These are phyloP conservation scores for Murraya paniculata DNA, from an alignment of 345 rosid genomes.

Conservation along the genomic window DNA sequence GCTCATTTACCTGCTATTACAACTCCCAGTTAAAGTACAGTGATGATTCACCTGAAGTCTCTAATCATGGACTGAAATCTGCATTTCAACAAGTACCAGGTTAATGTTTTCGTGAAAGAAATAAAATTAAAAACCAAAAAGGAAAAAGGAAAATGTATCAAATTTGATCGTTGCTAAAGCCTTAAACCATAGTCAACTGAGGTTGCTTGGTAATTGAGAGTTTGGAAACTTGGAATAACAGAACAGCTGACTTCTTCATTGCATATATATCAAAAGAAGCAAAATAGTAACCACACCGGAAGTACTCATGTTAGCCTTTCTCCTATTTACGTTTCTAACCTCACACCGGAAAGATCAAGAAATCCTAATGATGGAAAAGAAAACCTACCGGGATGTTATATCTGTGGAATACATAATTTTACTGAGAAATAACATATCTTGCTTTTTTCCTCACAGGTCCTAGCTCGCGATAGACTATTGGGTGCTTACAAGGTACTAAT, in stretches of 20 bases:
- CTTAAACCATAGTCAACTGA: neutral
- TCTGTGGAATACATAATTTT: neutral
- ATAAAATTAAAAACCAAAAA: neutral
- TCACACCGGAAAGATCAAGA: neutral
- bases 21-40: slow-evolving; percentile 3
- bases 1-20: neutral
- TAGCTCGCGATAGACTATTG: slow-evolving; percentile 89
- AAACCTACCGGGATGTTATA: neutral
- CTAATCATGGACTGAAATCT: neutral
- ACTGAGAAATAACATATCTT: slow-evolving; percentile 4
- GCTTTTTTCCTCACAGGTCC: slow-evolving; percentile 46
- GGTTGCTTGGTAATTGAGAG: neutral
- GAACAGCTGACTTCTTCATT: neutral
- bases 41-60: neutral
- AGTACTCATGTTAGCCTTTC: neutral
- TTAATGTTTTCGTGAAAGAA: neutral
- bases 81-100: slow-evolving; percentile 1
- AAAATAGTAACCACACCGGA: neutral
- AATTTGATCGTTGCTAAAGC: neutral
- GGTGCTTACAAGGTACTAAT: slow-evolving; percentile 85
- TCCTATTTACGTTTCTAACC: neutral
- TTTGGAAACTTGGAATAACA: neutral
- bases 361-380: neutral
- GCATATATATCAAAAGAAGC: neutral
- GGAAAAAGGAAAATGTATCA: neutral